These are phyloP conservation scores for Fraxinus sp. DNA, from an alignment of 305 asterid species.

Conservation along the genomic window DNA sequence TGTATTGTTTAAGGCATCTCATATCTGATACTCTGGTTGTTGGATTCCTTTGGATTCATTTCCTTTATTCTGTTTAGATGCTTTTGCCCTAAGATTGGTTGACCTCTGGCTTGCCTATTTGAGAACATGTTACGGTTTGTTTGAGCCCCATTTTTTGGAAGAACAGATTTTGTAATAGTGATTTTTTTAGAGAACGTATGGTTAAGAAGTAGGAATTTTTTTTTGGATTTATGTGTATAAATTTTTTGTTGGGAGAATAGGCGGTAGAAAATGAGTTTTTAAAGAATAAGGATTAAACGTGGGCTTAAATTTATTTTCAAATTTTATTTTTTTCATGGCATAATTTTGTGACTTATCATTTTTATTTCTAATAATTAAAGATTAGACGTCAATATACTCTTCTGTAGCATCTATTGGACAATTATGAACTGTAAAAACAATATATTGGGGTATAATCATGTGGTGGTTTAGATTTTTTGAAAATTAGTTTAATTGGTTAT, in stretches of 20 bases:
- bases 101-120: not conserved
- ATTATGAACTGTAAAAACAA: not conserved
- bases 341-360: not conserved
- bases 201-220: too few species aligned
- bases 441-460: not conserved
- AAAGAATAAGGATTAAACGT: too few species aligned
- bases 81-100: not conserved
- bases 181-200: too few species aligned
- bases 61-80: not conserved
- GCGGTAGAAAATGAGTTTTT: too few species aligned
- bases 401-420: not conserved
- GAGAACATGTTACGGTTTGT: not conserved
- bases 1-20: constrained; percentile 9
- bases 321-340: not conserved
- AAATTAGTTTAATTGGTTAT: not conserved
- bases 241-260: too few species aligned
- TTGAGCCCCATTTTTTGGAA: too few species aligned
- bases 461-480: not conserved
- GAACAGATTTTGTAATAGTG: too few species aligned
- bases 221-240: too few species aligned
- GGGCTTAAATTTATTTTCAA: not conserved
- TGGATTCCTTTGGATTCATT: not conserved
- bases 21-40: not conserved
- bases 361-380: not conserved
- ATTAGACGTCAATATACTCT: not conserved